phyloP scores from a whole-genome alignment of 2,329 filamentous ascomycete genomes.

The Penicillium frequentans region DNA sequence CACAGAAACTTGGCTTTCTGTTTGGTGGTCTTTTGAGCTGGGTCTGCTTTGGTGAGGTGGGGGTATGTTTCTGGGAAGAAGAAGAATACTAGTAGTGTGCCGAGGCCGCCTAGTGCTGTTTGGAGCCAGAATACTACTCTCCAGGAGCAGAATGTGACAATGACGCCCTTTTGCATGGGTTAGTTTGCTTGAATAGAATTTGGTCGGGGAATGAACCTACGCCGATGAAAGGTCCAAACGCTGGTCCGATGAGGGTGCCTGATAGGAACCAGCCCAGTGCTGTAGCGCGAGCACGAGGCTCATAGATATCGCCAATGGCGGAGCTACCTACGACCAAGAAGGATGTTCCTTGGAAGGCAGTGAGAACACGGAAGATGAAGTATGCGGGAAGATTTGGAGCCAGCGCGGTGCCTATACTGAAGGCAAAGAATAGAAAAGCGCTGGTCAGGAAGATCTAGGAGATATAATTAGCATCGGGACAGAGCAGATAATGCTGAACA shows the following conservation, averaged over 20 bases:
- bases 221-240: slow-evolving; percentile 54
- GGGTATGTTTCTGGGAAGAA: slow-evolving; percentile 73
- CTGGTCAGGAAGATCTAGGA: slow-evolving; percentile 59
- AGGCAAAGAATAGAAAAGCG: slow-evolving; percentile 63
- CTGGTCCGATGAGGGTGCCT: slow-evolving; percentile 70
- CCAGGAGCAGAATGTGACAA: slow-evolving; percentile 74
- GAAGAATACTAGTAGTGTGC: slow-evolving; percentile 61
- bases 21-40: slow-evolving; percentile 54
- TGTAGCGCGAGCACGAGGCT: slow-evolving; percentile 67
- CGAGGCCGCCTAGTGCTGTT: slow-evolving; percentile 63
- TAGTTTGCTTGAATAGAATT: slow-evolving; percentile 31
- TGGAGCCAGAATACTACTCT: slow-evolving; percentile 77
- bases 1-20: slow-evolving; percentile 58
- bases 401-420: slow-evolving; percentile 71
- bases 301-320: slow-evolving; percentile 67
- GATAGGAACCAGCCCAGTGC: slow-evolving; percentile 72
- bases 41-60: slow-evolving; percentile 61
- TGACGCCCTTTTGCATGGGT: slow-evolving; percentile 64
- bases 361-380: slow-evolving; percentile 72
- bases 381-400: slow-evolving; percentile 70
- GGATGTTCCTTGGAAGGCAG: slow-evolving; percentile 72
- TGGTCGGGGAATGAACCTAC: slow-evolving; percentile 20
- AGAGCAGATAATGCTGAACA: neutral
- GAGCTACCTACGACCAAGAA: slow-evolving; percentile 72
- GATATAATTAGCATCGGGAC: slow-evolving; percentile 1